These are phyloP conservation scores for Pleurozium schreberi DNA, from an alignment of 225 moss, liverwort and hornwort genomes.

Conservation along the genomic window DNA sequence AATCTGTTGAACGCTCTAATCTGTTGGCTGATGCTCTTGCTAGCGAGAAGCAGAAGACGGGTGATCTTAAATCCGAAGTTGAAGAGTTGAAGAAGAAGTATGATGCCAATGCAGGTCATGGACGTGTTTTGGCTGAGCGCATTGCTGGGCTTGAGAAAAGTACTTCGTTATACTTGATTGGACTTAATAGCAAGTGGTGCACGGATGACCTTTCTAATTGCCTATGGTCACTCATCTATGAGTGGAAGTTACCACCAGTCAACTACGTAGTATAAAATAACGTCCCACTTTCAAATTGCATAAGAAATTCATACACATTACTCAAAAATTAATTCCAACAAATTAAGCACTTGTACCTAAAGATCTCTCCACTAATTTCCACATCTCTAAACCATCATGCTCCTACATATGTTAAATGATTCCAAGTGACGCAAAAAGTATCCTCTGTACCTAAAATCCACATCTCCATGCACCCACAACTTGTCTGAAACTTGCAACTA, in stretches of 20 bases:
- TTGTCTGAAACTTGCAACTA: constrained; percentile 1
- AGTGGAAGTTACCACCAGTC: background rate
- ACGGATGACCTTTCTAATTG: background rate
- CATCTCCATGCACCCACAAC: background rate
- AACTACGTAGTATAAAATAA: background rate
- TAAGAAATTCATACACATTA: background rate
- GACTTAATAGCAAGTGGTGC: background rate
- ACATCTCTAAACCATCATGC: background rate
- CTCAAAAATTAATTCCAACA: too few relatives aligned
- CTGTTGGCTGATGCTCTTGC: constrained; percentile 23
- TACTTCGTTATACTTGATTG: background rate
- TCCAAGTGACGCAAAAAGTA: background rate
- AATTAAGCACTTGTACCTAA: background rate
- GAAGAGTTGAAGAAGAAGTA: constrained; percentile 20
- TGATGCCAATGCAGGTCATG: constrained; percentile 35
- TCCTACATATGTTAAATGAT: background rate
- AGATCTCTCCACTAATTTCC: background rate
- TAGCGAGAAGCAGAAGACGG: constrained; percentile 27
- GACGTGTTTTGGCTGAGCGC: constrained; percentile 44
- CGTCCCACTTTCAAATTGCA: background rate
- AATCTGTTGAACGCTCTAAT: constrained; percentile 24
- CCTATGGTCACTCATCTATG: background rate
- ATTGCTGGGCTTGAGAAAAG: constrained; percentile 33
- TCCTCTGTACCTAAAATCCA: background rate
- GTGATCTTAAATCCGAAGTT: constrained; percentile 14